These are phyloP conservation scores for Brassica hybrid DNA, from an alignment of 441 rosid species.

Conservation along the genomic window DNA sequence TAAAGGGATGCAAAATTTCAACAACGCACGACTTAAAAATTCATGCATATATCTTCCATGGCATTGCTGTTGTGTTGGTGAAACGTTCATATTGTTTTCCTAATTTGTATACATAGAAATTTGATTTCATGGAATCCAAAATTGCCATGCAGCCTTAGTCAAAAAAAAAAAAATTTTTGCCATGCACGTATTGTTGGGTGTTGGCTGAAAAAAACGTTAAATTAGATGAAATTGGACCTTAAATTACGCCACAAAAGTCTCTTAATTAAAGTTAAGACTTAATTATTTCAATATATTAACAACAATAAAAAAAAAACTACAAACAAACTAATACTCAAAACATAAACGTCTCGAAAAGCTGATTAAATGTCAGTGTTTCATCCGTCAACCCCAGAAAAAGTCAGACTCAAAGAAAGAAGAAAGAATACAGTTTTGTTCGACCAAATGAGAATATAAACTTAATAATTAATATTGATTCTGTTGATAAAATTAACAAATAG, in stretches of 20 bases:
- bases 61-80: conserved; percentile 21
- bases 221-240: neutral
- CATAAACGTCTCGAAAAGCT: neutral
- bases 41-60: conserved; percentile 3
- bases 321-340: neutral
- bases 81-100: conserved; percentile 25
- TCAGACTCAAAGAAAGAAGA: neutral
- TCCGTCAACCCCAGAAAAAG: neutral
- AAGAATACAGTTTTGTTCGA: neutral
- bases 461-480: neutral
- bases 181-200: conserved; percentile 16
- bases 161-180: neutral
- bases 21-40: conserved; percentile 24
- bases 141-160: neutral
- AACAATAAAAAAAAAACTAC: neutral
- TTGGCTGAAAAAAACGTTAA: neutral
- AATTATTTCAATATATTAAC: neutral
- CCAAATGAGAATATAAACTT: neutral
- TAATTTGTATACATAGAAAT: conserved; percentile 7
- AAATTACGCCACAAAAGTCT: neutral
- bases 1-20: conserved; percentile 6
- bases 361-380: neutral
- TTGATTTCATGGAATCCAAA: conserved; percentile 3
- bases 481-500: neutral
- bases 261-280: neutral